Conservation (phyloP, 75 land plant genomes). For the Sequoia sempervirens region DNA sequence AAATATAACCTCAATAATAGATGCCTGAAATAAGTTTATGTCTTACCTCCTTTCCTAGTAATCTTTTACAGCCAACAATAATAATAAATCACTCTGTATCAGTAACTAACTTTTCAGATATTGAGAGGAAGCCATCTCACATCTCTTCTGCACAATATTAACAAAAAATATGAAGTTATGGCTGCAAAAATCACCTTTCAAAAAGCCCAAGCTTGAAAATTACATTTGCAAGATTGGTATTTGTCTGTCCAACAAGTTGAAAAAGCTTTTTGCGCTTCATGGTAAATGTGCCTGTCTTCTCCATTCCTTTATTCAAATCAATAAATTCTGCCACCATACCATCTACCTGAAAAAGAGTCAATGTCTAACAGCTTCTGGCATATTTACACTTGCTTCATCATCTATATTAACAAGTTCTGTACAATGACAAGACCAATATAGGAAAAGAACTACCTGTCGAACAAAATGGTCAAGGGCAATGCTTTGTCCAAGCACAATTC, state of each 20-base stretch:
- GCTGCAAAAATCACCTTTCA: slow-evolving; percentile 52
- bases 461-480: slow-evolving; percentile 85
- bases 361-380: neutral
- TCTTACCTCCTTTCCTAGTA: neutral
- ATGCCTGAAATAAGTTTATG: neutral
- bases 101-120: slow-evolving; percentile 5
- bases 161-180: neutral
- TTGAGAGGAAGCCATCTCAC: neutral
- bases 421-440: neutral
- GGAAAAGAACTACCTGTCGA: slow-evolving; percentile 43
- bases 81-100: slow-evolving; percentile 5
- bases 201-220: slow-evolving; percentile 84
- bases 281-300: slow-evolving; percentile 75
- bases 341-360: slow-evolving; percentile 54
- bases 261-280: slow-evolving; percentile 75
- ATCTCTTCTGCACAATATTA: neutral
- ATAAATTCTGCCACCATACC: slow-evolving; percentile 80
- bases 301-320: slow-evolving; percentile 80
- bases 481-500: slow-evolving; percentile 83
- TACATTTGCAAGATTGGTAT: slow-evolving; percentile 84
- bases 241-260: slow-evolving; percentile 87
- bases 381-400: neutral
- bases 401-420: neutral
- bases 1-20: neutral
- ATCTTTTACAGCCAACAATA: slow-evolving; percentile 6